A percentile compares a stretch with the other conserved stretches of the same genome.
Evolutionary conservation across 805 yeast species (phyloP).

Genomic region (Clavispora carvajalis): DNA sequence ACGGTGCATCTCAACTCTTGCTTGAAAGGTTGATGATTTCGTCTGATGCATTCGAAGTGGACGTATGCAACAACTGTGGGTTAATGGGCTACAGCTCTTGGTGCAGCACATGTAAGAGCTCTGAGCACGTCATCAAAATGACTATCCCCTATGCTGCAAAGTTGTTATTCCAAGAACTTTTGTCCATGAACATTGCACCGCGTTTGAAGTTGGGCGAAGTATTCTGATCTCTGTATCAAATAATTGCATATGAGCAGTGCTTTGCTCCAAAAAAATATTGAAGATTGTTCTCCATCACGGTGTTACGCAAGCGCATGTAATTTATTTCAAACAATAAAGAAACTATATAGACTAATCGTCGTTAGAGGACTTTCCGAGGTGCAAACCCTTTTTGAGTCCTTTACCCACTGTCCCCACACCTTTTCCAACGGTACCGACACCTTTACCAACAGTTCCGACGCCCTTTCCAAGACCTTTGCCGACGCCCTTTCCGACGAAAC

Average conservation of each 20-base stretch:
- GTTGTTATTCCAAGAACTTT: constrained; percentile 89
- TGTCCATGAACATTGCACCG: constrained; percentile 99
- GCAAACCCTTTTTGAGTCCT: constrained; percentile 32
- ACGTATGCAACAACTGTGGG: constrained; percentile 90
- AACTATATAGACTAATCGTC: constrained; percentile 1
- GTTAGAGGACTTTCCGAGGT: constrained; percentile 21
- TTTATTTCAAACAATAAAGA: neutral
- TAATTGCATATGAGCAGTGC: constrained; percentile 2
- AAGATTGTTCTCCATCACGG: neutral
- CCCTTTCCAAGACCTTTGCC: constrained; percentile 18
- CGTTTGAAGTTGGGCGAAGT: constrained; percentile 85
- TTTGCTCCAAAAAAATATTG: neutral
- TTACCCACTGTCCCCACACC: constrained; percentile 36
- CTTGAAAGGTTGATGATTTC: constrained; percentile 88
- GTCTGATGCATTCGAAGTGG: constrained; percentile 97
- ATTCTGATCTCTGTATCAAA: constrained; percentile 34
- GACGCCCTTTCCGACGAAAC: constrained; percentile 16
- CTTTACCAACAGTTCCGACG: constrained; percentile 15
- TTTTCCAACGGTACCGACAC: constrained; percentile 17
- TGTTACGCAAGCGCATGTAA: neutral
- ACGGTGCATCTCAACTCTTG: constrained; percentile 61
- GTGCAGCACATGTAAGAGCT: constrained; percentile 94
- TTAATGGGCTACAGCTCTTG: constrained; percentile 96
- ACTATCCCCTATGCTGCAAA: constrained; percentile 99
- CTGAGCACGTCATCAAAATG: constrained; percentile 84